Conservation (phyloP, 768 basidiomycete genomes). For the Suillus fuscotomentosus region DNA sequence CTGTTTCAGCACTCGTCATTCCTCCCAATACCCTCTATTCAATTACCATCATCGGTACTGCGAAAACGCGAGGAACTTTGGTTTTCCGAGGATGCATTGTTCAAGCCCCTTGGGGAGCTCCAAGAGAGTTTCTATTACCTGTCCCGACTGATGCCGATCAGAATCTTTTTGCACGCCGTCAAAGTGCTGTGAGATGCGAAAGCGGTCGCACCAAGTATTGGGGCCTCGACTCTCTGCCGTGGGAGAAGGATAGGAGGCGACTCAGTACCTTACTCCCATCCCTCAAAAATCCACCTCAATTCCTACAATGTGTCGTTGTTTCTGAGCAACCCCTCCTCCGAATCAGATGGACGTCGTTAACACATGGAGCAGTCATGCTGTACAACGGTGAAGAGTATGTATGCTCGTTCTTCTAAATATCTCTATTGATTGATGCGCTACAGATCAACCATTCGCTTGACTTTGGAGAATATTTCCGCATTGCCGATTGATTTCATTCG, state of each 20-base stretch:
- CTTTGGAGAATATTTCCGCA: conserved; percentile 85
- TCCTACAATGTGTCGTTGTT: conserved; percentile 80
- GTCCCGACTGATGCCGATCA: conserved; percentile 72
- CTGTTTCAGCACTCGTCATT: conserved; percentile 56
- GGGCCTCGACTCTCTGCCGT: conserved; percentile 70
- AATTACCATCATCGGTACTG: conserved; percentile 66
- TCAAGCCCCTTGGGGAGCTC: conserved; percentile 69
- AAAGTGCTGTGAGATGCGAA: conserved; percentile 64
- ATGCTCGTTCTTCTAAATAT: not conserved
- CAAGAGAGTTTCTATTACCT: conserved; percentile 75
- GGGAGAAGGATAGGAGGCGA: conserved; percentile 51
- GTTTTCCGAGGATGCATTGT: conserved; percentile 76
- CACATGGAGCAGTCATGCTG: conserved; percentile 92
- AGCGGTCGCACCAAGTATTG: conserved; percentile 66
- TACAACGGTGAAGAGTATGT: conserved; percentile 91
- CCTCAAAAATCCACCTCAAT: conserved; percentile 38
- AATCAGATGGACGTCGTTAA: conserved; percentile 84
- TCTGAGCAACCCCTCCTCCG: conserved; percentile 86
- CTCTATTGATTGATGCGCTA: conserved; percentile 11
- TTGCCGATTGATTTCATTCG: conserved; percentile 84
- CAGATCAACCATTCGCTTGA: conserved; percentile 82
- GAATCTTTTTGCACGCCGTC: conserved; percentile 51
- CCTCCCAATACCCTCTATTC: conserved; percentile 76
- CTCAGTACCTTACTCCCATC: conserved; percentile 24
- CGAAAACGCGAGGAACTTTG: conserved; percentile 64